Evolutionary conservation across 1,284 basidiomycete genomes (phyloP), one percentile per base, ranked within the genome.

Genomic region (Apiotrichum porosum): DNA sequence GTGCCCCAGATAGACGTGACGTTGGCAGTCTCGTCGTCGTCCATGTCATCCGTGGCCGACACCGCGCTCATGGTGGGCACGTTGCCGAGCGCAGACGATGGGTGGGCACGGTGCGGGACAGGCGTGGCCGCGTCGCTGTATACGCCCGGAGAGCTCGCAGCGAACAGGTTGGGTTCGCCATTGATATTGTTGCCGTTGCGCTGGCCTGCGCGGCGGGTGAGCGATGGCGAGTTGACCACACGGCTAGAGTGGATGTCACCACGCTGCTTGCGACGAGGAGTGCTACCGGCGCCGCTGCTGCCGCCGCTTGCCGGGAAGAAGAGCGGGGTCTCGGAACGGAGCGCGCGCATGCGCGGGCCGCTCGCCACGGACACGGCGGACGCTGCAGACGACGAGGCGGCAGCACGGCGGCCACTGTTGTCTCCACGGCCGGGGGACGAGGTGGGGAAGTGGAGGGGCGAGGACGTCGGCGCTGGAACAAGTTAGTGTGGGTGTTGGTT

Each of bases 1-100:
- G 94, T 98, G 31, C 94, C 94, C 94, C 94, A 97, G 59, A 97
- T 90, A 21, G 86, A 90, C 51, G 88, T 87, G 52, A 73, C 71
- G 40, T 88, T 84, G 51, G 86, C 86, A 13, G 62, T 68, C 18
- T 54, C 62, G 15, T 57, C 62, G 13, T 56, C 58, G n/a, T 23
- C 41, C 33, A 83, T 84, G 2, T 84, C 86, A 19, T 48, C 60
- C 26, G 36, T 28, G 13, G 81, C 83, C 59, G 78, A 75, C 48
- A 78, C 72, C 58, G 79, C 75, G 31, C 55, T 78, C 76, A 28
- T 49, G 42, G 34, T 49, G 37, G 30, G 37, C 38, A 49, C 19
- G 41, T 35, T 9, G 57, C 53, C 9, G 57, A 61, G 50, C 43
- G 49, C 48, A 39, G 21, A 48, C 43, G 49, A 21, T n/a, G n/a